Evolutionary conservation across 169 alveolate species (phyloP).

Genomic region (Eimeria necatrix): DNA sequence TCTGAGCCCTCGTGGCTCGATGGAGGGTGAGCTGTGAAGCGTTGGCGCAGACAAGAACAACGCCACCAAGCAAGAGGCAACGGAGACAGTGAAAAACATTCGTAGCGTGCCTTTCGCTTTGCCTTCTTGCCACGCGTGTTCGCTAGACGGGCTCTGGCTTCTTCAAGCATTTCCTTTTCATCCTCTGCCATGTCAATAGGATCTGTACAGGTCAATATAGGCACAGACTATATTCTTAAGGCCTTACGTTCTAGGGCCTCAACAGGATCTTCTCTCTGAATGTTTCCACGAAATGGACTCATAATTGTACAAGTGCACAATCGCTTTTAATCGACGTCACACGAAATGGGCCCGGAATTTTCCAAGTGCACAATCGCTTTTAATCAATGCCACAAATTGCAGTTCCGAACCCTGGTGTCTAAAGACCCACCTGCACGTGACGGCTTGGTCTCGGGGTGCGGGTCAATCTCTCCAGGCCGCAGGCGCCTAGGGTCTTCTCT

Average conservation of each 20-base stretch:
- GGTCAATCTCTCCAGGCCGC: slow-evolving; percentile 99
- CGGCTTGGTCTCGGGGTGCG: slow-evolving; percentile 99
- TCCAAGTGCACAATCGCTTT: too few species aligned
- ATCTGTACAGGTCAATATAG: slow-evolving; percentile 69
- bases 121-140: slow-evolving; percentile 99
- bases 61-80: too few species aligned
- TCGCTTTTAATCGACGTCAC: too few species aligned
- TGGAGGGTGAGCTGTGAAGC: too few species aligned
- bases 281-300: too few species aligned
- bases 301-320: too few species aligned
- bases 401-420: background rate
- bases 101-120: slow-evolving; percentile 95
- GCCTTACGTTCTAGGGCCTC: background rate
- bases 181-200: slow-evolving; percentile 97
- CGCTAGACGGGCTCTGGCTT: slow-evolving; percentile 99
- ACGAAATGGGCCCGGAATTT: too few species aligned
- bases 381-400: too few species aligned
- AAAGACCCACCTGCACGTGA: slow-evolving; percentile 92
- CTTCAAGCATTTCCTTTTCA: slow-evolving; percentile 98
- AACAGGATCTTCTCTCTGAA: too few species aligned
- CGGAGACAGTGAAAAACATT: background rate
- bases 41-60: too few species aligned
- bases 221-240: background rate
- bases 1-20: too few species aligned
- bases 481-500: slow-evolving; percentile 96